Evolutionary conservation across 2,329 filamentous ascomycete genomes (phyloP).

Genomic region (Nectriaceae sp.): DNA sequence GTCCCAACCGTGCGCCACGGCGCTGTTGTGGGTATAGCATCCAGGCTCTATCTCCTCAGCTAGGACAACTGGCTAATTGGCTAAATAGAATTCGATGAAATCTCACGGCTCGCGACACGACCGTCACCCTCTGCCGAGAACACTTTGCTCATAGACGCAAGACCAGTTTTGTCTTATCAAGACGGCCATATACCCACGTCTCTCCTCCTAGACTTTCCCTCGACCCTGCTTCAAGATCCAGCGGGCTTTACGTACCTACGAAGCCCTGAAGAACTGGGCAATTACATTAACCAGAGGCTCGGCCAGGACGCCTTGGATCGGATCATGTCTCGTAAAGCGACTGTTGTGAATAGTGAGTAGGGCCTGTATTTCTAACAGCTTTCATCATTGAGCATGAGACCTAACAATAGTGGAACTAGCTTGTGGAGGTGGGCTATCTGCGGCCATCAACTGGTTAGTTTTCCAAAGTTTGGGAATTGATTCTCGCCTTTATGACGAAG

Average conservation of each 20-base stretch:
- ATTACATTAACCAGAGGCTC: background rate
- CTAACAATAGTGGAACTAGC: background rate
- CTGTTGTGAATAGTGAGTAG: background rate
- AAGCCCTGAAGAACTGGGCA: background rate
- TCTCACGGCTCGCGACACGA: background rate
- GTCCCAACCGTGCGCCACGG: background rate
- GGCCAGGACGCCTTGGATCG: background rate
- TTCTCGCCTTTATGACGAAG: background rate
- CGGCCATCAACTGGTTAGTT: background rate
- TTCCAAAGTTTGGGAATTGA: background rate
- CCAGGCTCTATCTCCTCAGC: background rate
- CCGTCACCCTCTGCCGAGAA: background rate
- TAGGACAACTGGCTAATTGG: background rate
- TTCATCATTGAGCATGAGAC: background rate
- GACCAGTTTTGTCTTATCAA: background rate
- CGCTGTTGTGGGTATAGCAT: background rate
- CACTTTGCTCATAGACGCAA: background rate
- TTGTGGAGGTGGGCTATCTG: background rate
- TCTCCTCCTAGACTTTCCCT: background rate
- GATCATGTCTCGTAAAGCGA: background rate
- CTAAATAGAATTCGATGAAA: background rate
- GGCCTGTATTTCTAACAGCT: background rate
- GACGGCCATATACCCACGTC: background rate
- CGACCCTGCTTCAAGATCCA: background rate
- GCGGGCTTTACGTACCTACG: background rate